Evolutionary conservation across 192 early-diverging fungal genomes (phyloP).

Genomic region (Entomortierella lignicola): DNA sequence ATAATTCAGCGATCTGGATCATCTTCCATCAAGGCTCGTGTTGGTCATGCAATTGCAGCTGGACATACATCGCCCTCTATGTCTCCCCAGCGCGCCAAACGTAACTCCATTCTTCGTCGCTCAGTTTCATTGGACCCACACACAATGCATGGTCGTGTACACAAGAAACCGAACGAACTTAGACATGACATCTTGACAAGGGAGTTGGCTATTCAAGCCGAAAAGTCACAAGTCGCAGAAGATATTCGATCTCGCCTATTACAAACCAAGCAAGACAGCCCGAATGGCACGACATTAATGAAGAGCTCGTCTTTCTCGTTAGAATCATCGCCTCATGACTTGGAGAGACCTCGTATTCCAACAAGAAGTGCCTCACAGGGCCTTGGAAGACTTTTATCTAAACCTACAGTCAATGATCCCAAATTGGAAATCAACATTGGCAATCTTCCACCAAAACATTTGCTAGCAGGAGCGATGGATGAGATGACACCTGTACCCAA

Average conservation of each 20-base stretch:
- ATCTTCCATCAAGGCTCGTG: slow-evolving; percentile 4
- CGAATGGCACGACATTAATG: neutral
- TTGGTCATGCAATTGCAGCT: slow-evolving; percentile 14
- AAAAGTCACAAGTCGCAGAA: slow-evolving; percentile 30
- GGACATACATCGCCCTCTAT: slow-evolving; percentile 32
- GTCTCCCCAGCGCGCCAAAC: slow-evolving; percentile 36
- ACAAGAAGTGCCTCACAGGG: slow-evolving; percentile 41
- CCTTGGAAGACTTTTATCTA: slow-evolving; percentile 39
- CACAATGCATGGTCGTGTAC: slow-evolving; percentile 47
- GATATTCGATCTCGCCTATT: slow-evolving; percentile 25
- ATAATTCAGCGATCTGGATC: slow-evolving; percentile 8
- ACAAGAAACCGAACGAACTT: slow-evolving; percentile 43
- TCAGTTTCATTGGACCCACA: slow-evolving; percentile 49
- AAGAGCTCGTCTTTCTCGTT: slow-evolving; percentile 26
- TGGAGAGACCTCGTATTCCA: slow-evolving; percentile 39
- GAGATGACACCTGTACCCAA: slow-evolving; percentile 48
- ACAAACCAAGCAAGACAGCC: slow-evolving; percentile 13
- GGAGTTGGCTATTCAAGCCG: slow-evolving; percentile 37
- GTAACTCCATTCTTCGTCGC: slow-evolving; percentile 41
- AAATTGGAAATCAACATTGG: slow-evolving; percentile 44
- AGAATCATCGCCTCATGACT: slow-evolving; percentile 41
- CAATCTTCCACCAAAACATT: slow-evolving; percentile 12
- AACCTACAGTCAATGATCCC: neutral
- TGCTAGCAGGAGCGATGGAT: neutral
- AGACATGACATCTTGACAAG: slow-evolving; percentile 37